Conservation (phyloP, 2,329 filamentous ascomycete genomes). For the Talaromyces sp. region DNA sequence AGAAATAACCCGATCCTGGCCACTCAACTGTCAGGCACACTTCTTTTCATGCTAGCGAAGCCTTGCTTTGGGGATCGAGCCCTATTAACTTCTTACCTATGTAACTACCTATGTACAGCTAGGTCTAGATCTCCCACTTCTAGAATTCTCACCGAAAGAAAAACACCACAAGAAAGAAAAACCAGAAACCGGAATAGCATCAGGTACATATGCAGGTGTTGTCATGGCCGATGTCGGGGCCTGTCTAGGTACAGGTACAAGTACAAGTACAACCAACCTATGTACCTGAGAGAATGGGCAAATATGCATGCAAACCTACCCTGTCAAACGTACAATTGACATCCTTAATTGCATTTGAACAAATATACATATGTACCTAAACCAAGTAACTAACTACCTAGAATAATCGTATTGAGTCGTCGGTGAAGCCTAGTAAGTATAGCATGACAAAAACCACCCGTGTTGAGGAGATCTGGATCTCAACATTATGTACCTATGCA, state of each 20-base stretch:
- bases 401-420: not conserved
- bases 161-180: not conserved
- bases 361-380: too few relatives aligned
- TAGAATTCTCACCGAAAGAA: not conserved
- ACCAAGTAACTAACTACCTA: not conserved
- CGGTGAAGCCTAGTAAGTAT: not conserved
- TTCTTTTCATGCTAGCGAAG: too few relatives aligned
- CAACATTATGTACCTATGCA: not conserved
- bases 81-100: not conserved
- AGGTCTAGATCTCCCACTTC: not conserved
- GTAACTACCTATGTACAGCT: not conserved
- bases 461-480: not conserved
- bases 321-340: too few relatives aligned
- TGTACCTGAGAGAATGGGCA: not conserved
- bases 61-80: not conserved
- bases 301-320: slow-evolving; percentile 3
- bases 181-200: not conserved
- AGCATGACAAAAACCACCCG: too few relatives aligned
- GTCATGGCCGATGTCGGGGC: not conserved
- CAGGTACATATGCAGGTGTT: slow-evolving; percentile 9
- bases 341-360: too few relatives aligned
- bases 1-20: not conserved
- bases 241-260: not conserved
- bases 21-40: slow-evolving; percentile 2
- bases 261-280: not conserved